Base-by-base conservation (phyloP, 305 asterid species). In the Nicotiana rustica region DNA sequence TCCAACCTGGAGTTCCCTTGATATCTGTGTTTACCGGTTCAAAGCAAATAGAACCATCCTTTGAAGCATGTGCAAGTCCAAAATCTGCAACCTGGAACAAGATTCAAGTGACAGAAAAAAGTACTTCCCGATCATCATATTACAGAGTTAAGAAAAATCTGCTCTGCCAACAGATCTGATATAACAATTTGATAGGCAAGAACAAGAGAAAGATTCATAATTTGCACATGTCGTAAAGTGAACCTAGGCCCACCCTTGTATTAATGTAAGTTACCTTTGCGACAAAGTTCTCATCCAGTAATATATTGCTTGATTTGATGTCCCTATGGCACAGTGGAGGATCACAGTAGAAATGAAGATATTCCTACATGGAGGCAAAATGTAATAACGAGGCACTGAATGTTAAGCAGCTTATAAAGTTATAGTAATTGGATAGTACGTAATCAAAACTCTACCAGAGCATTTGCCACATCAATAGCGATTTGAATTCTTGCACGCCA, bases 291-390 rank as follows among this genome's bases (percentile, higher is more conserved):
- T 92, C 97, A 82, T 92, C 98, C n/a, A 97, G 90, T 81, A 97
- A 86, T 86, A 97, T 97, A 84, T 97, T 95, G 96, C 99, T 95
- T 4, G 99, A 93, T 85, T 95, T 97, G 7, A 97, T 91, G 85
- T 97, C 99, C 88, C 99, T 90, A 79, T 97, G 99, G 92, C 98
- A 97, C 87, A 97, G 87, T 67, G 99, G 97, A 84, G 99, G 99
- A 49, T 95, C 88, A 77, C 99, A 97, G 75, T 97, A 97, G 84
- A 92, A 95, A 89, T 97, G 99, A 80, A 97, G 98, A 85, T 97
- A 97, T 85, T 97, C 99, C 99, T 97, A 88, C 92, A 86, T 59
- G 84, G 55, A 81, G 81, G 85, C 64, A 83, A 79, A 14, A 61
- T 61, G 21, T 12, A 21, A 29, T 47, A 36, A 56, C 25, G 18